Base-by-base conservation (phyloP, 352 stramenopile genomes). In the Phytophthora hibernalis region DNA sequence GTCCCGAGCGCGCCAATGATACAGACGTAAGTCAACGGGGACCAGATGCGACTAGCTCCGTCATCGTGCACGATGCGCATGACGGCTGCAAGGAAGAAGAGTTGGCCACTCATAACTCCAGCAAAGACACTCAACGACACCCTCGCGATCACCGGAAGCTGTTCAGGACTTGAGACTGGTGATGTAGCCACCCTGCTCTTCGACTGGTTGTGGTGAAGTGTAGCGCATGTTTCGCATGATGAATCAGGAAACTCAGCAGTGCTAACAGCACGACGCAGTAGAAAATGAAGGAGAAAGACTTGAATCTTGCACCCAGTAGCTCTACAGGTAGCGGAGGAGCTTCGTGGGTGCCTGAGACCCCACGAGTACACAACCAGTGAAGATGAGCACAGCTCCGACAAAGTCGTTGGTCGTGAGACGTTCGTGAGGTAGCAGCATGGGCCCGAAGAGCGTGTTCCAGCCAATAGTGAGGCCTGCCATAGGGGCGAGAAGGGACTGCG, bases 401-500 rank as follows among this genome's bases (percentile, higher is more conserved):
- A 93, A 89, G 62, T 93, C 86, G 65, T 91, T 83, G 44, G 78
- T 91, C 30, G 78, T 89, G 5, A 92, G 76, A 0, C 77, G 81
- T 51, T 92, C 84, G 54, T 91, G 77, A 6, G 83, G 82, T 16
- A 95, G 67, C 26, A 95, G 47, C 3, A 90, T 80, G 10, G 86
- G 86, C 2, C 82, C 85, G 42, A 95, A 79, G 22, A 93, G 71
- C 44, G 85, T 92, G 68, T 95, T 95, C 86, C 86, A 95, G 24
- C 83, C 83, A 57, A 95, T 91, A 9, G 84, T 92, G 48, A 95
- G 77, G 1, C 86, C 86, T 11, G 82, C 84, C 86, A 95, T 95
- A 0, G 86, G 86, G n/a, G 86, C 84, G 15, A 95, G 69, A n/a
- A 95, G 71, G 45, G 86, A 95, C 65, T 92, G 86, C 22, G 86